These are phyloP conservation scores for Globisporangium paroecandrum DNA, from an alignment of 352 stramenopile genomes.

Conservation along the genomic window DNA sequence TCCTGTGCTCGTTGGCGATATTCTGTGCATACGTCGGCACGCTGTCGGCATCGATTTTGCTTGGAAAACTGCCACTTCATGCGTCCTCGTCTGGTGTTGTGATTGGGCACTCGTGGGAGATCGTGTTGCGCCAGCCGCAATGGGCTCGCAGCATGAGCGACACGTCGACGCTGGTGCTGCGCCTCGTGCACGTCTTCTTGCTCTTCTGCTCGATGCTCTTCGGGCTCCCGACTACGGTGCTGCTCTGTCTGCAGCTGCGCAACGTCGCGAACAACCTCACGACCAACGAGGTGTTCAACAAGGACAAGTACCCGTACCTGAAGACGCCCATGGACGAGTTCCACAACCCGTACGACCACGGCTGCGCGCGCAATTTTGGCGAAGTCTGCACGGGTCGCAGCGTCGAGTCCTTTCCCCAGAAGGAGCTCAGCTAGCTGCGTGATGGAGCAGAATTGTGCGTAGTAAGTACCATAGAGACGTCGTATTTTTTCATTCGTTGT, in stretches of 20 bases:
- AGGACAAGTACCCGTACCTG: constrained; percentile 85
- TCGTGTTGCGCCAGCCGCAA: constrained; percentile 11
- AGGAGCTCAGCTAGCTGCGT: background rate
- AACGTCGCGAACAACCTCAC: constrained; percentile 74
- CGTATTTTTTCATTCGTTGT: too few species aligned
- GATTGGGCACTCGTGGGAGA: background rate
- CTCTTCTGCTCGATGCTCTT: constrained; percentile 61
- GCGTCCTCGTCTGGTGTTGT: constrained; percentile 22
- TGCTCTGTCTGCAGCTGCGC: constrained; percentile 65
- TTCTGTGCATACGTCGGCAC: constrained; percentile 50
- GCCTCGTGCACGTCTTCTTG: constrained; percentile 48
- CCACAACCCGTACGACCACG: constrained; percentile 73
- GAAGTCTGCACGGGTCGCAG: constrained; percentile 37
- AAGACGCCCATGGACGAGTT: constrained; percentile 79
- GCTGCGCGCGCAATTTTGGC: constrained; percentile 52
- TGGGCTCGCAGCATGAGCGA: constrained; percentile 11
- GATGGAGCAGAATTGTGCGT: background rate
- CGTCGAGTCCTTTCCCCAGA: background rate
- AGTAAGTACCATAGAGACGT: constrained; percentile 2
- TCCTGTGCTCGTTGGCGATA: constrained; percentile 42
- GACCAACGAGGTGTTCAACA: constrained; percentile 88
- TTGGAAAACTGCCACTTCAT: constrained; percentile 40
- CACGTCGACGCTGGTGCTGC: constrained; percentile 43
- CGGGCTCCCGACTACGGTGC: constrained; percentile 55
- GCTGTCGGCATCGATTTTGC: constrained; percentile 48